Percentiles rank a stretch among this genome's conserved stretches.
Conservation (phyloP, 768 basidiomycete species). For the Podaxis mareebaensis region DNA sequence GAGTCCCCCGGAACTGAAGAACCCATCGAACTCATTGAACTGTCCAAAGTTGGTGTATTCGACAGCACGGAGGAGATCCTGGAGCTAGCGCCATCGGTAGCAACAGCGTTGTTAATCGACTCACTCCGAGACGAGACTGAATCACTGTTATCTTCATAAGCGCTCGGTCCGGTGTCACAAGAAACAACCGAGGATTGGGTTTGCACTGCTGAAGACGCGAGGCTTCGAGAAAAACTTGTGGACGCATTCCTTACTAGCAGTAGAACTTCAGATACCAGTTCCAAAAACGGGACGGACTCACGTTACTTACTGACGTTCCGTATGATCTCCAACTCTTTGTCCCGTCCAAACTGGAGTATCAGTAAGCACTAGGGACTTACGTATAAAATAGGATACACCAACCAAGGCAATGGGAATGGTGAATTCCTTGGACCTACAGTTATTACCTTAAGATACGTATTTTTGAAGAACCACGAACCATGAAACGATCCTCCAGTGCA, state of each 20-base stretch:
- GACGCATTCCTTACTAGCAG: slow-evolving; percentile 46
- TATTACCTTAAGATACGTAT: background rate
- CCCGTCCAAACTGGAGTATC: slow-evolving; percentile 58
- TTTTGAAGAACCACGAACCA: slow-evolving; percentile 36
- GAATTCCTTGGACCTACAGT: slow-evolving; percentile 49
- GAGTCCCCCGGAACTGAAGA: slow-evolving; percentile 41
- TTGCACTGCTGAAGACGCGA: slow-evolving; percentile 41
- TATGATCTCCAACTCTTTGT: slow-evolving; percentile 68
- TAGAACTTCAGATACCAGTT: background rate
- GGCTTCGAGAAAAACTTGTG: slow-evolving; percentile 60
- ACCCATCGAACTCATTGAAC: slow-evolving; percentile 32
- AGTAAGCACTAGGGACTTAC: slow-evolving; percentile 7
- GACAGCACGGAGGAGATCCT: slow-evolving; percentile 20
- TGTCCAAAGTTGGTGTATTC: slow-evolving; percentile 25
- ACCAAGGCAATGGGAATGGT: slow-evolving; percentile 70
- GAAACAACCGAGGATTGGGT: slow-evolving; percentile 36
- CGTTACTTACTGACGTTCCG: slow-evolving; percentile 59
- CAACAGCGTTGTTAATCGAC: slow-evolving; percentile 28
- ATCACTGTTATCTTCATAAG: slow-evolving; percentile 41
- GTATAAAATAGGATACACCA: slow-evolving; percentile 18
- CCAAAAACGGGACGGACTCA: background rate
- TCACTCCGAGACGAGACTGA: slow-evolving; percentile 46
- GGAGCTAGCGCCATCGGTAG: slow-evolving; percentile 24
- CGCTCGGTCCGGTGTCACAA: slow-evolving; percentile 28
- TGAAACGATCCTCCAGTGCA: slow-evolving; percentile 62